Evolutionary conservation across 2,329 filamentous ascomycete species (phyloP).

Genomic region (Aspergillus caelatus): DNA sequence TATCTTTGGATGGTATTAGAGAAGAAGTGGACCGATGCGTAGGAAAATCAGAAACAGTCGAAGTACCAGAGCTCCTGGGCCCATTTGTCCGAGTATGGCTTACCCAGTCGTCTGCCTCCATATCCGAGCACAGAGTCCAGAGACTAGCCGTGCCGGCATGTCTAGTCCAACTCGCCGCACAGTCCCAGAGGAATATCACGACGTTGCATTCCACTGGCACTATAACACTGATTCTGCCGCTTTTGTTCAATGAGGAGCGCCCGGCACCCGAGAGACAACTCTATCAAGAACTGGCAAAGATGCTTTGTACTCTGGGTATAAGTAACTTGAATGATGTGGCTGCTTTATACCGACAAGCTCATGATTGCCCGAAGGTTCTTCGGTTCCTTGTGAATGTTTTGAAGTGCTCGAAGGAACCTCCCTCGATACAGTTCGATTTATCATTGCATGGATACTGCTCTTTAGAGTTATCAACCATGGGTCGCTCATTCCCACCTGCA

Average conservation of each 20-base stretch:
- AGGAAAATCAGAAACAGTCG: slow-evolving; percentile 46
- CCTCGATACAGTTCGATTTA: slow-evolving; percentile 92
- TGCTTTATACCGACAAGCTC: slow-evolving; percentile 66
- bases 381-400: slow-evolving; percentile 76
- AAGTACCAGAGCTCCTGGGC: slow-evolving; percentile 44
- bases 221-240: slow-evolving; percentile 65
- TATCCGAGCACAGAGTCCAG: slow-evolving; percentile 31
- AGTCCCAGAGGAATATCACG: slow-evolving; percentile 70
- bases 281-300: slow-evolving; percentile 68
- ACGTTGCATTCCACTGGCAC: slow-evolving; percentile 74
- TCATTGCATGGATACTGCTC: slow-evolving; percentile 86
- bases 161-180: slow-evolving; percentile 59
- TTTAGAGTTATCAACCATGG: slow-evolving; percentile 84
- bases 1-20: slow-evolving; percentile 28
- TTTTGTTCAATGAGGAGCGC: slow-evolving; percentile 63
- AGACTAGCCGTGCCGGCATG: slow-evolving; percentile 66
- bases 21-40: slow-evolving; percentile 39
- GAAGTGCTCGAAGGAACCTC: slow-evolving; percentile 72
- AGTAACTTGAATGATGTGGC: slow-evolving; percentile 81
- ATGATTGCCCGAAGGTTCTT: slow-evolving; percentile 55
- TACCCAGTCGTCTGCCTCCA: slow-evolving; percentile 61
- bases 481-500: slow-evolving; percentile 79
- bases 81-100: slow-evolving; percentile 52
- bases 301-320: slow-evolving; percentile 73
- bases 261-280: slow-evolving; percentile 59